A percentile compares a stretch with the other conserved stretches of the same genome.
These are phyloP conservation scores for Craspedostauros australis DNA, from an alignment of 108 stramenopile species.

Conservation along the genomic window DNA sequence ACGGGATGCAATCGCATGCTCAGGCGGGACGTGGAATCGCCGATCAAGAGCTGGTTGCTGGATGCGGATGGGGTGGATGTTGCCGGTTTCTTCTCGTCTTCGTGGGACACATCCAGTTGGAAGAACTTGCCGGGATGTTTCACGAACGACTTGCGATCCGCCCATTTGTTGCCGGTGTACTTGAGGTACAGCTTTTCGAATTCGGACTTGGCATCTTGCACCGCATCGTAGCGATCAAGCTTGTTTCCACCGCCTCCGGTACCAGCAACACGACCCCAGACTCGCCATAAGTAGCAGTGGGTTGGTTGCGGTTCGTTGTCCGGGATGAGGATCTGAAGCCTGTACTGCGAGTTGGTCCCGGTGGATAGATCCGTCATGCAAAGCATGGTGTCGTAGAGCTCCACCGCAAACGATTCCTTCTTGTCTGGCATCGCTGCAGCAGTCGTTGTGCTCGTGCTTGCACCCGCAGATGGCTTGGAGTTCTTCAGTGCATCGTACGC, in stretches of 20 bases:
- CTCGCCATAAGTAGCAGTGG: neutral
- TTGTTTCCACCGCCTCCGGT: conserved; percentile 1
- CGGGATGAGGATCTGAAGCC: conserved; percentile 1
- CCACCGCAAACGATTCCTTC: neutral
- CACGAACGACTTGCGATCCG: neutral
- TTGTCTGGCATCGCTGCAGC: neutral
- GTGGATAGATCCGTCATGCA: conserved; percentile 2
- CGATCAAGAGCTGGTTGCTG: neutral
- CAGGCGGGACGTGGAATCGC: neutral
- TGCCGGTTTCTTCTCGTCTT: no score
- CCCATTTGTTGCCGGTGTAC: conserved; percentile 1
- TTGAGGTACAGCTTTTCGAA: neutral
- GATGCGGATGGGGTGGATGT: no score
- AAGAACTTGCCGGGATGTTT: conserved; percentile 4
- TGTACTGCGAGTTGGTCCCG: conserved; percentile 8
- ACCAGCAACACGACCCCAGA: conserved; percentile 3
- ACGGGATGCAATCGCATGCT: neutral
- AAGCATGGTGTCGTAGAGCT: conserved; percentile 1
- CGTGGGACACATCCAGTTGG: conserved; percentile 7
- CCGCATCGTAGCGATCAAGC: neutral
- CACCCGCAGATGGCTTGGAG: no score
- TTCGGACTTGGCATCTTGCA: conserved; percentile 1
- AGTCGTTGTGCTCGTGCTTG: no score
- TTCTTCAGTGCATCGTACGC: no score
- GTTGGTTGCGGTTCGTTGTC: no score